Evolutionary conservation across 2,329 filamentous ascomycete species (phyloP).

Genomic region (Calonectria henricotiae): DNA sequence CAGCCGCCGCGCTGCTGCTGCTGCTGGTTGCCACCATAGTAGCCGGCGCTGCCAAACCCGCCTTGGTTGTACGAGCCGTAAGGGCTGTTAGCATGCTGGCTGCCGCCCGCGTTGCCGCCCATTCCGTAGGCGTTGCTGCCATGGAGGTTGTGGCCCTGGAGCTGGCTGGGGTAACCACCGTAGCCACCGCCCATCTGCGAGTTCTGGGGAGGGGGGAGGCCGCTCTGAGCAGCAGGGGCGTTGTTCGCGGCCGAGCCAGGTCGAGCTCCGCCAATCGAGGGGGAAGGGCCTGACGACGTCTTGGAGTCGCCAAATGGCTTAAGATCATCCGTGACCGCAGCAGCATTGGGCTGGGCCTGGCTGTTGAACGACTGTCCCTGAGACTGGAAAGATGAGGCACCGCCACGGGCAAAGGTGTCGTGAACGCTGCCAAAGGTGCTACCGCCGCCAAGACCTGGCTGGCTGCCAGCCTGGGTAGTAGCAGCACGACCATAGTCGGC

Average conservation of each 20-base stretch:
- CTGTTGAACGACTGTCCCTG: slow-evolving; percentile 71
- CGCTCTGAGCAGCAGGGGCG: slow-evolving; percentile 66
- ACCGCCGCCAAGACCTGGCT: slow-evolving; percentile 67
- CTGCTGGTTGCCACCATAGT: slow-evolving; percentile 60
- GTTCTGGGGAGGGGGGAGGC: slow-evolving; percentile 71
- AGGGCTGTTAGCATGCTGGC: slow-evolving; percentile 69
- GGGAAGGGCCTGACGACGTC: slow-evolving; percentile 70
- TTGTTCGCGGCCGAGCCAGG: slow-evolving; percentile 74
- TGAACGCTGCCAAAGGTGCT: slow-evolving; percentile 69
- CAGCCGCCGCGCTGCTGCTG: slow-evolving; percentile 70
- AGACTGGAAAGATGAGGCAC: slow-evolving; percentile 70
- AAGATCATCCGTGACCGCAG: slow-evolving; percentile 67
- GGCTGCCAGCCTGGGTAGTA: slow-evolving; percentile 67
- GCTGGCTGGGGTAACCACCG: slow-evolving; percentile 71
- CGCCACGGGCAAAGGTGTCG: slow-evolving; percentile 69
- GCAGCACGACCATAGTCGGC: slow-evolving; percentile 70
- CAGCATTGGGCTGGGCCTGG: slow-evolving; percentile 65
- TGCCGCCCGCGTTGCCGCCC: slow-evolving; percentile 67
- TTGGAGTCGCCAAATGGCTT: slow-evolving; percentile 75
- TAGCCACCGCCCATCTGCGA: slow-evolving; percentile 72
- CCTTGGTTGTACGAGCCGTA: slow-evolving; percentile 70
- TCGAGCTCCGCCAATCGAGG: slow-evolving; percentile 70
- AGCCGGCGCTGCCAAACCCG: slow-evolving; percentile 67
- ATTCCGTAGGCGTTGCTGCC: slow-evolving; percentile 72
- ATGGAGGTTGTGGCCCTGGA: slow-evolving; percentile 70